phyloP scores from a whole-genome alignment of 208 protist species.

The Crithidia thermophila region DNA sequence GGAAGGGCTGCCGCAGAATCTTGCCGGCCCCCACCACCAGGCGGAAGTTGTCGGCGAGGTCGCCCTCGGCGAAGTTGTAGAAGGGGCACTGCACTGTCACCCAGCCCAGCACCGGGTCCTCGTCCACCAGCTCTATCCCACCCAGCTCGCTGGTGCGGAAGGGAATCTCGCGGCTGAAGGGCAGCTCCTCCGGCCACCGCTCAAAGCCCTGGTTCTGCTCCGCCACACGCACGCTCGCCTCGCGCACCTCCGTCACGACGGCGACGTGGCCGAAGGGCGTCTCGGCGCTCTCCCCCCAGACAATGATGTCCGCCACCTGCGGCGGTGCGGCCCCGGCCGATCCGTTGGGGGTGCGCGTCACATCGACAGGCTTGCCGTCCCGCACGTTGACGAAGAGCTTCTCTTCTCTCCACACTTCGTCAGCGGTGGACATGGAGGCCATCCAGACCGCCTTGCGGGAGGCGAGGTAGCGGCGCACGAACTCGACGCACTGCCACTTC shows the following conservation, averaged over 20 bases:
- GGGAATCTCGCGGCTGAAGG: constrained; percentile 58
- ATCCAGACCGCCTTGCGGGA: constrained; percentile 73
- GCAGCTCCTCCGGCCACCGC: constrained; percentile 43
- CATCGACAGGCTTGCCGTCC: constrained; percentile 28
- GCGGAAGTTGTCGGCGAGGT: constrained; percentile 66
- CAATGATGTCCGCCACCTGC: constrained; percentile 54
- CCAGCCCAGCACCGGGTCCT: constrained; percentile 68
- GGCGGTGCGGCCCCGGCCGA: constrained; percentile 29
- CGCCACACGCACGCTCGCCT: constrained; percentile 43
- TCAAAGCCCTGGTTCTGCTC: constrained; percentile 80
- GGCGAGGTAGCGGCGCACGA: constrained; percentile 72
- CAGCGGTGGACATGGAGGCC: constrained; percentile 46
- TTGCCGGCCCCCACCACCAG: constrained; percentile 40
- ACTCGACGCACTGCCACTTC: constrained; percentile 80
- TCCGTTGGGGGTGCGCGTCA: constrained; percentile 43
- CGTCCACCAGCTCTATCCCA: constrained; percentile 44
- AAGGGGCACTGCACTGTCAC: constrained; percentile 45
- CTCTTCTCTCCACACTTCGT: constrained; percentile 52
- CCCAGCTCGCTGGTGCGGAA: constrained; percentile 27
- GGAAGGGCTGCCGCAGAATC: constrained; percentile 55
- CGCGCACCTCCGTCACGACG: constrained; percentile 47
- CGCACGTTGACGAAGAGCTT: constrained; percentile 33
- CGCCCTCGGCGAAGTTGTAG: constrained; percentile 52
- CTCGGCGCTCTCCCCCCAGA: constrained; percentile 53
- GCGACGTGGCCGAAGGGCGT: constrained; percentile 67